These are phyloP conservation scores for Mariannaea elegans DNA, from an alignment of 2,329 filamentous ascomycete species.

Conservation along the genomic window DNA sequence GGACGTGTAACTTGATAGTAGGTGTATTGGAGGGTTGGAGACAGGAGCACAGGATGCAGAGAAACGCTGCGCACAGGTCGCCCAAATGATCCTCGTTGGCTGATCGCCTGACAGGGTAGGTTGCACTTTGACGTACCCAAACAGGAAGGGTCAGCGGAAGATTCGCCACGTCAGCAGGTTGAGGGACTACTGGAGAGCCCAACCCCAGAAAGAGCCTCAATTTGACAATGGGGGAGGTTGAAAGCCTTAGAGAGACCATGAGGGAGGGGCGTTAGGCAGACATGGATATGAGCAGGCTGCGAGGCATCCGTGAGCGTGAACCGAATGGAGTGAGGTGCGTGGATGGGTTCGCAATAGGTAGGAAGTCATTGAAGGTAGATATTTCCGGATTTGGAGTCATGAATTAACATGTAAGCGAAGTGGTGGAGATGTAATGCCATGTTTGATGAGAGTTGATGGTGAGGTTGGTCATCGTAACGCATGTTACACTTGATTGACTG, in stretches of 20 bases:
- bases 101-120: constrained; percentile 27
- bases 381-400: too few relatives aligned
- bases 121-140: constrained; percentile 21
- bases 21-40: not conserved
- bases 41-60: not conserved
- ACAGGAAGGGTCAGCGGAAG: not conserved
- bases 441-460: too few relatives aligned
- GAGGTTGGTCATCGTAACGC: too few relatives aligned
- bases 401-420: too few relatives aligned
- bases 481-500: too few relatives aligned
- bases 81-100: not conserved
- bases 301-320: too few relatives aligned
- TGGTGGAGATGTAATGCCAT: too few relatives aligned
- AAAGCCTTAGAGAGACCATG: not conserved
- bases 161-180: constrained; percentile 34
- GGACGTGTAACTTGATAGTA: not conserved
- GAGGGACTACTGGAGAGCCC: not conserved
- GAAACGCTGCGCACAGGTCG: not conserved
- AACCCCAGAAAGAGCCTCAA: not conserved
- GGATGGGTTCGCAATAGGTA: too few relatives aligned
- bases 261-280: not conserved
- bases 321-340: too few relatives aligned
- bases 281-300: too few relatives aligned
- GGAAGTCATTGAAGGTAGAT: too few relatives aligned
- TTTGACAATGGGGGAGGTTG: not conserved